These are phyloP conservation scores for Pholiota microspora DNA, from an alignment of 768 basidiomycete genomes.

Conservation along the genomic window DNA sequence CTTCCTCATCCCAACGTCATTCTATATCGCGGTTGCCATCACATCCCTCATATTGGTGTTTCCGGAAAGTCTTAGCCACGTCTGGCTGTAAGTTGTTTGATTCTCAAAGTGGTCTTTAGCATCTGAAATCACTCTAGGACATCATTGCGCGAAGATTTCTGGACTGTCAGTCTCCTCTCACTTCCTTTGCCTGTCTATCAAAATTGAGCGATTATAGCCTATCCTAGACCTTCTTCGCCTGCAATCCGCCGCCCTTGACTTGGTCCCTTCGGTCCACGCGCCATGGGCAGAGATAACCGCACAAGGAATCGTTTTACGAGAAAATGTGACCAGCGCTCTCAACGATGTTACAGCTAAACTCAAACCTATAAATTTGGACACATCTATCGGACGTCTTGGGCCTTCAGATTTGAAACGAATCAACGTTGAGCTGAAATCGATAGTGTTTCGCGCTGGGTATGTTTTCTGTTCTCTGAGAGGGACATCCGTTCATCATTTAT, in stretches of 20 bases:
- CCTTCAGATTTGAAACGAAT: constrained; percentile 39
- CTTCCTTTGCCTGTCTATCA: too few species aligned
- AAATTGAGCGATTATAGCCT: constrained; percentile 23
- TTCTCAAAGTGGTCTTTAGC: too few species aligned
- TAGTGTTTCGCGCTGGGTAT: constrained; percentile 37
- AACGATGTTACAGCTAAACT: constrained; percentile 34
- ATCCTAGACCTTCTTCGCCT: constrained; percentile 29
- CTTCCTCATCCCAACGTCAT: constrained; percentile 37
- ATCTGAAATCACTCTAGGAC: constrained; percentile 18
- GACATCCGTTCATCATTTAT: too few species aligned
- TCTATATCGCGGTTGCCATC: constrained; percentile 41
- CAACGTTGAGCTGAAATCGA: constrained; percentile 34
- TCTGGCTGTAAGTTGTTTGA: constrained; percentile 34
- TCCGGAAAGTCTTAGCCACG: constrained; percentile 41
- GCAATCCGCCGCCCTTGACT: constrained; percentile 30
- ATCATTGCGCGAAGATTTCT: constrained; percentile 25
- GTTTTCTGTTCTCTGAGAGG: constrained; percentile 11
- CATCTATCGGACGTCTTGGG: constrained; percentile 41
- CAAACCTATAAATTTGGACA: constrained; percentile 37
- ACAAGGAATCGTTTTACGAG: constrained; percentile 24
- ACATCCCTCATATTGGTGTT: constrained; percentile 37
- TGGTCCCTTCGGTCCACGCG: constrained; percentile 32
- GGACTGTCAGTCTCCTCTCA: constrained; percentile 22
- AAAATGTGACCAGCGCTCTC: constrained; percentile 27
- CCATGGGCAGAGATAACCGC: constrained; percentile 29